Conservation (phyloP, 257 asterid species). For the Paulownia fortunei region DNA sequence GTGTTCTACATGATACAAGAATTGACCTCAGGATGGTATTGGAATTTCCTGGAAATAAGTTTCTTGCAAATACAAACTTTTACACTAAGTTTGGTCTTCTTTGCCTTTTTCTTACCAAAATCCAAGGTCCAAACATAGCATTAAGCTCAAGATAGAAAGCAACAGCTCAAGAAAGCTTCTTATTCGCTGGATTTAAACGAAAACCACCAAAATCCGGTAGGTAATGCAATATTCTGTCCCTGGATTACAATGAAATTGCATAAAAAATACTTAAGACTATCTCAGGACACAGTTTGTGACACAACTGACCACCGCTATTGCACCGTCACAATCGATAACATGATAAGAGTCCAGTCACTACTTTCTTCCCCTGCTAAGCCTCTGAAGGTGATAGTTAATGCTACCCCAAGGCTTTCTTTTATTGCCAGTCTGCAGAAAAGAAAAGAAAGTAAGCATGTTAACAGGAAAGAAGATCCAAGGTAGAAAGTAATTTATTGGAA, state of each 20-base stretch:
- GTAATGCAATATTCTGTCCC: constrained; percentile 6
- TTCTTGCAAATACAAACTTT: neutral
- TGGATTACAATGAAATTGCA: constrained; percentile 17
- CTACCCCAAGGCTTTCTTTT: constrained; percentile 80
- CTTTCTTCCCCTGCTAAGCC: constrained; percentile 80
- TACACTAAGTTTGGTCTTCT: neutral
- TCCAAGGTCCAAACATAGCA: neutral
- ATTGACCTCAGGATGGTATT: neutral
- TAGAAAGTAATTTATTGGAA: neutral
- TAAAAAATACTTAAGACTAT: constrained; percentile 1
- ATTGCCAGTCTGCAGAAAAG: constrained; percentile 58
- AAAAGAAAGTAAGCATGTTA: constrained; percentile 4
- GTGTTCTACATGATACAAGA: constrained; percentile 6
- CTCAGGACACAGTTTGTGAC: constrained; percentile 19
- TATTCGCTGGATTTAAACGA: neutral
- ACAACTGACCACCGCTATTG: constrained; percentile 1
- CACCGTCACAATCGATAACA: neutral
- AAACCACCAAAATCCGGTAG: constrained; percentile 21
- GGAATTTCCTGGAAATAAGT: neutral
- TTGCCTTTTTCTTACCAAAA: neutral
- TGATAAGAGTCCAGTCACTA: constrained; percentile 28
- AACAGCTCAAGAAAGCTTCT: neutral
- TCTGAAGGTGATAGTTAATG: constrained; percentile 90
- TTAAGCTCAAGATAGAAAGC: neutral
- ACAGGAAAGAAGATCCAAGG: neutral